These are phyloP conservation scores for Mimosa bimucronata DNA, from an alignment of 306 rosid species.

Conservation along the genomic window DNA sequence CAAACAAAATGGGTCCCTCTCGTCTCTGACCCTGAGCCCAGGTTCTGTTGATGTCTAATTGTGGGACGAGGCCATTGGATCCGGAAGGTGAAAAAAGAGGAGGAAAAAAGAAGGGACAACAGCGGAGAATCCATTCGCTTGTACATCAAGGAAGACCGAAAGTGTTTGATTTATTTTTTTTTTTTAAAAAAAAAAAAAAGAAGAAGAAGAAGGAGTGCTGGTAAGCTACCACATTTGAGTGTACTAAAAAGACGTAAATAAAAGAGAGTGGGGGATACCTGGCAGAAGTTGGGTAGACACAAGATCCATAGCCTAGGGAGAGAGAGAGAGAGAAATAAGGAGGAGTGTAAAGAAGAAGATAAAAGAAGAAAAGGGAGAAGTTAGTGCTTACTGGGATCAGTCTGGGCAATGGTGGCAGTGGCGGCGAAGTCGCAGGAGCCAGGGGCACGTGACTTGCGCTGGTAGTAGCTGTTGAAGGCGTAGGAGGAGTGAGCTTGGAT, in stretches of 20 bases:
- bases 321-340: no score
- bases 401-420: slow-evolving; percentile 79
- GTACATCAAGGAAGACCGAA: slow-evolving; percentile 56
- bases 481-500: slow-evolving; percentile 93
- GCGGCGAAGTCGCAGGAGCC: slow-evolving; percentile 81
- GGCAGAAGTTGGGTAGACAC: slow-evolving; percentile 77
- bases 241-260: neutral
- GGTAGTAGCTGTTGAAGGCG: slow-evolving; percentile 84
- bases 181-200: neutral
- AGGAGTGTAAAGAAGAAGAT: no score
- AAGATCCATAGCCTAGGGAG: slow-evolving; percentile 99
- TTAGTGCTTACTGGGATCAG: slow-evolving; percentile 83
- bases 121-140: slow-evolving; percentile 53
- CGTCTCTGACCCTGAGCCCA: neutral
- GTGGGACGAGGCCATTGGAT: neutral
- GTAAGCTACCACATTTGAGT: neutral
- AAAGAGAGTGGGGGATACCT: slow-evolving; percentile 52
- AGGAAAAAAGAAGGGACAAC: neutral
- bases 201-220: no score
- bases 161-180: neutral
- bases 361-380: neutral
- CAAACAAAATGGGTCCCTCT: neutral
- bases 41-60: neutral
- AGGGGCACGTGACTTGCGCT: slow-evolving; percentile 60
- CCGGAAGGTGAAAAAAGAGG: slow-evolving; percentile 32